Evolutionary conservation across 345 rosid genomes (phyloP).

Genomic region (Trapa bicornis): DNA sequence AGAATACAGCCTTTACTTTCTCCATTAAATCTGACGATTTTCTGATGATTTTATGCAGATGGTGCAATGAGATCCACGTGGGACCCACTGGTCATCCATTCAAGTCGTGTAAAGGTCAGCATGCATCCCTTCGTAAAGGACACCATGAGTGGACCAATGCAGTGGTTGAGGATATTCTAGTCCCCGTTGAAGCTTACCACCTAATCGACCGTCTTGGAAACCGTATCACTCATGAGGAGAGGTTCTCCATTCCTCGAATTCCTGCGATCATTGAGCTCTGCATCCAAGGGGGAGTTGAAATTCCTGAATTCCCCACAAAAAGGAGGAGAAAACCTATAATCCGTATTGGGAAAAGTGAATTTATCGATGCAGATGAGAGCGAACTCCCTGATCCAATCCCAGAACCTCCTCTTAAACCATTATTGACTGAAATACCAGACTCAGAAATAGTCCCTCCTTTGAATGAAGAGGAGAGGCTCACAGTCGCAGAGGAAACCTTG

Average conservation of each 20-base stretch:
- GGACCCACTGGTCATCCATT: slow-evolving; percentile 85
- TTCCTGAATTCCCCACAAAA: slow-evolving; percentile 62
- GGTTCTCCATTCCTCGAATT: slow-evolving; percentile 64
- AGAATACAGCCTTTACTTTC: not conserved
- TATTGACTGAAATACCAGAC: slow-evolving; percentile 44
- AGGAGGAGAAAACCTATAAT: slow-evolving; percentile 86
- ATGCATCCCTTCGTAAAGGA: slow-evolving; percentile 57
- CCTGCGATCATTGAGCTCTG: slow-evolving; percentile 86
- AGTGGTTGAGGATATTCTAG: slow-evolving; percentile 49
- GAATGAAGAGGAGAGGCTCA: slow-evolving; percentile 40
- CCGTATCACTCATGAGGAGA: slow-evolving; percentile 65
- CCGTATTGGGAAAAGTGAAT: slow-evolving; percentile 63
- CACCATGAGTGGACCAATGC: slow-evolving; percentile 73
- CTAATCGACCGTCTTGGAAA: slow-evolving; percentile 68
- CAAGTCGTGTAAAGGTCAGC: slow-evolving; percentile 77
- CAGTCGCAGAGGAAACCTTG: slow-evolving; percentile 68
- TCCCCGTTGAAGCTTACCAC: slow-evolving; percentile 68
- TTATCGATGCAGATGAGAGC: slow-evolving; percentile 80
- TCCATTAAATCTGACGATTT: slow-evolving; percentile 4
- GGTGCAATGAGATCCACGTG: slow-evolving; percentile 84
- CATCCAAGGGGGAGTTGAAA: slow-evolving; percentile 78
- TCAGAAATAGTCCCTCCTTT: slow-evolving; percentile 45
- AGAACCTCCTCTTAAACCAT: slow-evolving; percentile 32
- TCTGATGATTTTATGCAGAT: slow-evolving; percentile 29
- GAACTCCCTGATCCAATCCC: slow-evolving; percentile 72